These are phyloP conservation scores for Wallacemonas rigidus DNA, from an alignment of 208 protist genomes.

Conservation along the genomic window DNA sequence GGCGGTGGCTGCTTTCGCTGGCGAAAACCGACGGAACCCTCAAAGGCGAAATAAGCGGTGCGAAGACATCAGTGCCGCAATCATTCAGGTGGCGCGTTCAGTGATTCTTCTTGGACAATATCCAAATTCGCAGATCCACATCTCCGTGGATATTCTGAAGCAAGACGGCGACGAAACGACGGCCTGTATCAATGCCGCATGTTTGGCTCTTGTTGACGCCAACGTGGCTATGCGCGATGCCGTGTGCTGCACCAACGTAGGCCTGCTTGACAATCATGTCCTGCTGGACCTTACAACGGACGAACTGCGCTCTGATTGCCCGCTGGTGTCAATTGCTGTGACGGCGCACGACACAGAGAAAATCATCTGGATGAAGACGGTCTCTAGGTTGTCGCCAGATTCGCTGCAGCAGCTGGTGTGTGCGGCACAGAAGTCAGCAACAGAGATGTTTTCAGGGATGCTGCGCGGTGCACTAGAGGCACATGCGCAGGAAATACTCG, in stretches of 20 bases:
- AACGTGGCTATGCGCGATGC: constrained; percentile 83
- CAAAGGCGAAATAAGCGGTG: constrained; percentile 59
- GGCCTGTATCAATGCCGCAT: constrained; percentile 86
- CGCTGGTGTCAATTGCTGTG: constrained; percentile 62
- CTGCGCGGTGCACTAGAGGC: constrained; percentile 53
- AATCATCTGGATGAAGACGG: constrained; percentile 84
- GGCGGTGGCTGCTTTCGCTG: constrained; percentile 77
- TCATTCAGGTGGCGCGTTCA: constrained; percentile 76
- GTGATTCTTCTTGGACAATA: constrained; percentile 82
- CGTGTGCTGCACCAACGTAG: constrained; percentile 68
- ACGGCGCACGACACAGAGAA: constrained; percentile 60
- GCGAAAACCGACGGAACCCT: constrained; percentile 59
- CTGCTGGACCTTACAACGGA: constrained; percentile 78
- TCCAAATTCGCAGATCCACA: constrained; percentile 87
- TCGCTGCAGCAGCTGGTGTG: constrained; percentile 51
- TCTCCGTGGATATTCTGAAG: constrained; percentile 79
- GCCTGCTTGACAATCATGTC: constrained; percentile 63
- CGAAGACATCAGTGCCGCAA: constrained; percentile 74
- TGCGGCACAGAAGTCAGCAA: constrained; percentile 49
- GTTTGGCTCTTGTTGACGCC: constrained; percentile 83
- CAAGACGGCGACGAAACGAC: constrained; percentile 84
- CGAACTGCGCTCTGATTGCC: constrained; percentile 77
- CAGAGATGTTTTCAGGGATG: constrained; percentile 38
- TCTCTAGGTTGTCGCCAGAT: constrained; percentile 60
- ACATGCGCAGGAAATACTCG: constrained; percentile 55